Evolutionary conservation across 2,329 filamentous ascomycete genomes (phyloP), one percentile per base, ranked within the genome.

Genomic region (Claviceps pusilla): DNA sequence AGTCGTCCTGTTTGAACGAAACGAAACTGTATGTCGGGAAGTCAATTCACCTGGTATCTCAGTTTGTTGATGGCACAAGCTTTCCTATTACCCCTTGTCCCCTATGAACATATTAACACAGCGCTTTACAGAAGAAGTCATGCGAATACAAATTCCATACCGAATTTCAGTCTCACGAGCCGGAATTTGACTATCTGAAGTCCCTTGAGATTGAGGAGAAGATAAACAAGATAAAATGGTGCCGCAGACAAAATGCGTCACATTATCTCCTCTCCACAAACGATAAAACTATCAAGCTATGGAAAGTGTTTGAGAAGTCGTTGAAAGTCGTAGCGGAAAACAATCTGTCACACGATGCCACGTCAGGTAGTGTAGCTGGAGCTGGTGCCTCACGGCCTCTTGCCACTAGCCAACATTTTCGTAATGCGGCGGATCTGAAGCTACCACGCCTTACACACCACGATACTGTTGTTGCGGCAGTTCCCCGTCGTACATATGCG

Each of bases 181-280:
- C 93, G 59, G 93, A 98, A 72, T 98, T 98, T 71, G 93, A 98
- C 72, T 98, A 98, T 70, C 82, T 98, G 61, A 98, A 98, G 74
- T 98, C 93, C 39, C 80, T 98, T 63, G 93, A 98, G 73, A 98
- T 98, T 67, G 93, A 98, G 78, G 93, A 98, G 73, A 98, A 98
- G 76, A 98, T 98, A 79, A 98, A 98, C 80, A 98, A 98, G 78
- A 98, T 98, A 75, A 98, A 97, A 73, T 98, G 93, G 93, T 98
- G 93, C 71, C 84, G 87, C 67, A 85, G 93, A 72, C 91, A 97
- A 73, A 98, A 98, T 77, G 87, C 91, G 58, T 97, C 93, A 54
- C 93, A 98, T 74, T 98, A 95, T 71, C 82, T 98, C 52, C 82
- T 98, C 55, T 97, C 93, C 47, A 98, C 93, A 63, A 98, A 98